These are phyloP conservation scores for Yamadazyma sp. DNA, from an alignment of 1,139 yeast genomes.

Conservation along the genomic window DNA sequence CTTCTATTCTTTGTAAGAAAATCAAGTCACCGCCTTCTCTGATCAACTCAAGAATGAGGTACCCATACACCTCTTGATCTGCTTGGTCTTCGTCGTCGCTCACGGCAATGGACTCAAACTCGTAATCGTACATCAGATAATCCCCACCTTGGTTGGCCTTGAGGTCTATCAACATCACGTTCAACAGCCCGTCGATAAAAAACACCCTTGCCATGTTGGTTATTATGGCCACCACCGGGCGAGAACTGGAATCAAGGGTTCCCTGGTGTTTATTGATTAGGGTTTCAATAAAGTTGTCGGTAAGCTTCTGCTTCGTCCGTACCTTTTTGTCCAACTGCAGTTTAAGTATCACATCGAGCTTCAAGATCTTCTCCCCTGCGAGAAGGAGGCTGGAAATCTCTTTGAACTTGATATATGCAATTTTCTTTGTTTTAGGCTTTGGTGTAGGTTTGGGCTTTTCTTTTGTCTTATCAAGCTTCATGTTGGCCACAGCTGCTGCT, in stretches of 20 bases:
- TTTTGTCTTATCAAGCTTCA: neutral
- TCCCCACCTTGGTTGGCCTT: conserved; percentile 56
- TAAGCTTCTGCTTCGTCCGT: conserved; percentile 26
- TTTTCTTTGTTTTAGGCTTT: neutral
- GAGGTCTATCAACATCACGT: conserved; percentile 45
- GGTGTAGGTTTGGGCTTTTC: conserved; percentile 1
- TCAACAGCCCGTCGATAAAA: conserved; percentile 36
- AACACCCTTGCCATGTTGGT: conserved; percentile 48
- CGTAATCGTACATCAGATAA: conserved; percentile 78
- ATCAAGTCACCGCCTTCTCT: conserved; percentile 58
- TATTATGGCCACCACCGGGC: conserved; percentile 47
- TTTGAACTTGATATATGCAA: conserved; percentile 24
- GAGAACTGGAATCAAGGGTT: conserved; percentile 32
- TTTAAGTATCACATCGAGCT: conserved; percentile 40
- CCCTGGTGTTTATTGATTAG: conserved; percentile 42
- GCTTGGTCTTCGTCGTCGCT: conserved; percentile 40
- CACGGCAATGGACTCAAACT: conserved; percentile 47
- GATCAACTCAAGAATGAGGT: conserved; percentile 61
- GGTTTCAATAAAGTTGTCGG: conserved; percentile 37
- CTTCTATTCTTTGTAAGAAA: conserved; percentile 47
- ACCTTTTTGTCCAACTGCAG: conserved; percentile 33
- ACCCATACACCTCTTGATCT: conserved; percentile 48
- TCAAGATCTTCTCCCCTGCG: conserved; percentile 41
- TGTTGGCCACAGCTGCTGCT: conserved; percentile 10
- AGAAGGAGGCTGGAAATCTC: conserved; percentile 36